phyloP scores from a whole-genome alignment of 116 monocot genomes.

The Trichopus zeylanicus region DNA sequence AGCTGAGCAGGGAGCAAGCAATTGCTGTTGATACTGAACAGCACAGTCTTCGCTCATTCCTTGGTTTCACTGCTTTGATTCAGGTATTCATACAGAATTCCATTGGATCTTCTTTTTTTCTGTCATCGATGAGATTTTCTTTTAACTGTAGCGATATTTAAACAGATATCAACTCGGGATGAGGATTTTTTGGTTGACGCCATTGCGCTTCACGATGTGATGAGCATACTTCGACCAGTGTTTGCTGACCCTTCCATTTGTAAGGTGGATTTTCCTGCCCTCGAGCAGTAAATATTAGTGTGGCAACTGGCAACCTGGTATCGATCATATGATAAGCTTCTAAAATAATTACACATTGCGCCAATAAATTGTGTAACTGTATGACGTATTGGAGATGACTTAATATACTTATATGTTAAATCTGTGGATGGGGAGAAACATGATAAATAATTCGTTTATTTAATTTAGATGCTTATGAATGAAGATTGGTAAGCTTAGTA shows the following conservation, averaged over 20 bases:
- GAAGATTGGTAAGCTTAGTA: background rate
- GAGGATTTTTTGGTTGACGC: conserved; percentile 88
- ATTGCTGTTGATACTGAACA: conserved; percentile 95
- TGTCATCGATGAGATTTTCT: background rate
- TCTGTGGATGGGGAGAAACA: background rate
- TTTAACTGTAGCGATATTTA: background rate
- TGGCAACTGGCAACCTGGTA: no score
- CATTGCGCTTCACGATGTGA: conserved; percentile 81
- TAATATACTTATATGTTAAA: background rate
- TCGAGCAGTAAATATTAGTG: no score
- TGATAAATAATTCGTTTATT: background rate
- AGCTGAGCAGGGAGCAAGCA: conserved; percentile 33
- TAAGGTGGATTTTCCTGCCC: conserved; percentile 44
- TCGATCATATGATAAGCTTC: no score
- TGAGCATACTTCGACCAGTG: conserved; percentile 58
- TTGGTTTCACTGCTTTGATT: conserved; percentile 88
- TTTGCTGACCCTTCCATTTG: conserved; percentile 80
- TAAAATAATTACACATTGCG: no score
- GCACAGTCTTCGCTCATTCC: conserved; percentile 78
- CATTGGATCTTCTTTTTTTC: background rate
- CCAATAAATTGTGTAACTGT: no score
- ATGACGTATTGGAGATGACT: no score
- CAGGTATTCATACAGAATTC: no score
- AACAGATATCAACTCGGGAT: conserved; percentile 75
- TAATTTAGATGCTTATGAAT: background rate